Base-by-base conservation (phyloP, 805 yeast genomes). In the Barnettozyma salicaria region DNA sequence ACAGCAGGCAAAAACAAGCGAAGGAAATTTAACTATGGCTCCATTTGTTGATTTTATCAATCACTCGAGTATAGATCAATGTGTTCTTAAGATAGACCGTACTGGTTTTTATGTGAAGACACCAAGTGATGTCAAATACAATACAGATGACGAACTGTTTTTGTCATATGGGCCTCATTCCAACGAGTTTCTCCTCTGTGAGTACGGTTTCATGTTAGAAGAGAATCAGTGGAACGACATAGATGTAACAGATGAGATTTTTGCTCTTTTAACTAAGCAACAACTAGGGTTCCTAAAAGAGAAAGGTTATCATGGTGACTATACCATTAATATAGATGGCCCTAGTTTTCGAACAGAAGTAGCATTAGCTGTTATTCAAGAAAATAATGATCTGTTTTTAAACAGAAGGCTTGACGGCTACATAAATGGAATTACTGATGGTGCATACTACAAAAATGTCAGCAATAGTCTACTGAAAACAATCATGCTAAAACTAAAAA, bases 11-110 rank as follows among this genome's bases (percentile, higher is more conserved):
- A 68, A 70, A 39, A 61, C 65, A 13, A 53, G 55, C 3, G 72
- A 63, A 19, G 86, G 81, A 47, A 81, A 84, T 55, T 79, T 90
- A 63, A 86, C 97, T 2, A 63, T 90, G 74, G 97, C 90, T 0
- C 98, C 98, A 0, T 80, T 67, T 44, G 88, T 89, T 18, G 98
- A 90, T 61, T 83, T 85, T 55, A 63, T 90, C 35, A 92, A 90
- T 59, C 97, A 90, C 58, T 49, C 65, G 11, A 47, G 59, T 4
- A 52, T 53, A 4, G 72, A 68, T 28, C 78, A 75, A 43, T 75
- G 86, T 44, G 62, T 58, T 17, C 68, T 80, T 35, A 53, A 67
- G 43, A 67, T 70, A 25, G 64, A 68, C 14, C 42, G 50, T 7
- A 47, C 52, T 17, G 81, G 83, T 1, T 79, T 81, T 59, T 64